phyloP scores from a whole-genome alignment of 805 yeast species.

The Wickerhamiella sergipiensis region DNA sequence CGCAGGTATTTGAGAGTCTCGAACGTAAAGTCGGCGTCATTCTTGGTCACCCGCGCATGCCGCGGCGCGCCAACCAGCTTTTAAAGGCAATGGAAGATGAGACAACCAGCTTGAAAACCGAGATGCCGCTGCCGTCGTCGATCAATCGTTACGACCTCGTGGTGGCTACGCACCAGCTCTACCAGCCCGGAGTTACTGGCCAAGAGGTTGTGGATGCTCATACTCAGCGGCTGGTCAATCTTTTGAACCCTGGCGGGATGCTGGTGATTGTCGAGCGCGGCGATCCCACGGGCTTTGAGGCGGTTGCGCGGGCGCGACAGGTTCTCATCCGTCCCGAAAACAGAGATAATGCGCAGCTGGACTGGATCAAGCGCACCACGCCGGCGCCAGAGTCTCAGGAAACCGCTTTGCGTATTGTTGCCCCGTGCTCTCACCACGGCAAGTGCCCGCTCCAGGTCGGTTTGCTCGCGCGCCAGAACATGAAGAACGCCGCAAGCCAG shows the following conservation, averaged over 20 bases:
- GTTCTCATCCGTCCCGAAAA: conserved; percentile 70
- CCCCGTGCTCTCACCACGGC: conserved; percentile 86
- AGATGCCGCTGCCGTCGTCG: conserved; percentile 31
- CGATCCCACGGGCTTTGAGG: conserved; percentile 77
- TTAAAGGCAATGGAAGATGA: conserved; percentile 13
- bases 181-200: conserved; percentile 44
- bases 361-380: conserved; percentile 4
- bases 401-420: conserved; percentile 37
- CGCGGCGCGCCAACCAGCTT: conserved; percentile 61
- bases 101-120: conserved; percentile 43
- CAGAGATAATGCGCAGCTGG: conserved; percentile 18
- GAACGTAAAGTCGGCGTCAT: conserved; percentile 56
- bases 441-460: conserved; percentile 75
- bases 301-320: conserved; percentile 81
- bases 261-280: conserved; percentile 78
- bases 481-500: conserved; percentile 40
- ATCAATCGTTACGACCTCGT: conserved; percentile 60
- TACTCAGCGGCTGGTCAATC: conserved; percentile 41
- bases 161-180: conserved; percentile 66
- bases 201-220: conserved; percentile 64
- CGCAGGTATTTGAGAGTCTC: conserved; percentile 69
- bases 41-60: conserved; percentile 61
- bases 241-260: conserved; percentile 67
- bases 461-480: conserved; percentile 33
- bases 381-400: neutral